These are phyloP conservation scores for Crithidia bombi DNA, from an alignment of 208 protist species.

Conservation along the genomic window DNA sequence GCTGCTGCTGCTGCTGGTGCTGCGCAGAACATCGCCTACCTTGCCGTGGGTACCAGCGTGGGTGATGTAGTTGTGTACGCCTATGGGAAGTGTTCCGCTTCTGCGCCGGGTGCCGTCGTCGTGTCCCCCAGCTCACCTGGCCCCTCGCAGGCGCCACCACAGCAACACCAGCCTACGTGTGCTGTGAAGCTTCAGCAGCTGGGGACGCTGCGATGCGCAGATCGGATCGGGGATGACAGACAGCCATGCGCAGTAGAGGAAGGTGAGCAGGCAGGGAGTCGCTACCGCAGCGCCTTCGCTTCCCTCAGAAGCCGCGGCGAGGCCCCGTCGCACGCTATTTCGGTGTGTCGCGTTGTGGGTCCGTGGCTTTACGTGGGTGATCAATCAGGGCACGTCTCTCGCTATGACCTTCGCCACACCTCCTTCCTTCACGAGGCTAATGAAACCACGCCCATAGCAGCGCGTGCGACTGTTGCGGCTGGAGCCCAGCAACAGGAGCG, in stretches of 20 bases:
- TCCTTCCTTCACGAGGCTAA: conserved; percentile 6
- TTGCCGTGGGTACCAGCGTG: conserved; percentile 16
- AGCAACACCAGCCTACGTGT: neutral
- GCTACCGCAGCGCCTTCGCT: neutral
- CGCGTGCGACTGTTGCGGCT: neutral
- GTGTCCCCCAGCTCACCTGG: conserved; percentile 14
- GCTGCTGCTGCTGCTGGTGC: neutral
- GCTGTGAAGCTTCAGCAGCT: conserved; percentile 14
- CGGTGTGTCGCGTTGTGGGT: conserved; percentile 22
- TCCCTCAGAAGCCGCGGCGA: neutral
- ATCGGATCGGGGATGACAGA: conserved; percentile 11
- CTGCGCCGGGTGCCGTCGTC: conserved; percentile 9
- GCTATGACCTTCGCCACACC: conserved; percentile 25
- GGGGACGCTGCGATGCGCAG: conserved; percentile 11
- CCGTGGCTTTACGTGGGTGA: conserved; percentile 35
- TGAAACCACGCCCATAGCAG: neutral
- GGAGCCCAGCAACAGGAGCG: neutral
- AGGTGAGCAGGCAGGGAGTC: neutral
- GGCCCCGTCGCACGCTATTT: neutral
- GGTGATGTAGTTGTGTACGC: conserved; percentile 34
- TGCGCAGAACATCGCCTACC: conserved; percentile 16
- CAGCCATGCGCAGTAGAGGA: neutral
- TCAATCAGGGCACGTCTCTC: conserved; percentile 26
- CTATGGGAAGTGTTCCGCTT: conserved; percentile 13
- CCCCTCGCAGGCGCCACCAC: neutral